Base-by-base conservation (phyloP, 192 early-diverging fungal genomes). In the Linderina pennispora region DNA sequence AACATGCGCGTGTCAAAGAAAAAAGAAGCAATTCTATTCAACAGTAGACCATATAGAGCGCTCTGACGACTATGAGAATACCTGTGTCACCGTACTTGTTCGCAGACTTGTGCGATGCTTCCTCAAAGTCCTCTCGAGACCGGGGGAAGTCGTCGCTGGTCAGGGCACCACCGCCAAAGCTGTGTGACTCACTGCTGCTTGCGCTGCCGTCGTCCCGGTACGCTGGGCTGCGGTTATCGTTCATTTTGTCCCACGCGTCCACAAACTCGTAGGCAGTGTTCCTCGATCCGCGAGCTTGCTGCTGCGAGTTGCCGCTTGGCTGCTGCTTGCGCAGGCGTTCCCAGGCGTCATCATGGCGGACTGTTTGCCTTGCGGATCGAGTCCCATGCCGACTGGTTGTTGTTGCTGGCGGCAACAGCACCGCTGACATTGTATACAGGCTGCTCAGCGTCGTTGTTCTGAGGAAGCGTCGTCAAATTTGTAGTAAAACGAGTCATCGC, bases 81-180 rank as follows among this genome's bases (percentile, higher is more conserved):
- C 40, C 10, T 51, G 36, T 57, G 11, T 40, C 43, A n/a, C 43
- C 35, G 22, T 58, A 58, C 38, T 38, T 50, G 36, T 18, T 33
- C 8, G 23, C 17, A 3, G 42, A 32, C n/a, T 14, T 18, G 25
- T 33, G 16, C 28, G 13, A 24, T 21, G 16, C 28, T 18, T 36
- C 16, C 35, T 57, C 53, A 37, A 57, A 62, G 35, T 69, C 65
- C 11, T 69, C 65, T 23, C 58, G 58, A 21, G 54, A 53, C 14
- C 58, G 38, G 1, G 58, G 54, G 19, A 62, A 69, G 23, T 58
- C 55, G 3, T 54, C 53, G 23, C 52, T 45, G 65, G 8, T 55
- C 41, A 1, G 40, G 17, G 36, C 56, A 45, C 65, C 65, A 67
- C n/a, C n/a, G n/a, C n/a, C n/a, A n/a, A n/a, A n/a, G n/a, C n/a